Conservation (phyloP, 2,329 filamentous ascomycete genomes). For the Xylaria hypoxylon region DNA sequence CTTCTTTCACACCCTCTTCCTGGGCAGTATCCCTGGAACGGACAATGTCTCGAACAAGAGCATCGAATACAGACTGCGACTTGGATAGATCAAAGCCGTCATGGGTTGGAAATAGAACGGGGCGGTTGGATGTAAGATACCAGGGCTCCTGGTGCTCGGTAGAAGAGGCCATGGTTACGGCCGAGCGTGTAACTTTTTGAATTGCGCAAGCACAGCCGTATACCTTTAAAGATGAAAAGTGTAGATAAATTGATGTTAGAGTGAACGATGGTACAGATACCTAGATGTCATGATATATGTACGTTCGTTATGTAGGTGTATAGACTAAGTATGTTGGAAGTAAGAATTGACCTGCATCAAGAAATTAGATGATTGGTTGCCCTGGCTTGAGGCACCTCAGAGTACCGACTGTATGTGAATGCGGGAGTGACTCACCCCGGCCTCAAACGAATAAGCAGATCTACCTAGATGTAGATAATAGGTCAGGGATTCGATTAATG, state of each 20-base stretch:
- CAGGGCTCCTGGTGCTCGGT: constrained; percentile 33
- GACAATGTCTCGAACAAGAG: constrained; percentile 26
- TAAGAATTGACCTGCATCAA: no score
- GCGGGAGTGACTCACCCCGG: no score
- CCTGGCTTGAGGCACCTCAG: no score
- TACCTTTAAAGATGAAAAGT: background rate
- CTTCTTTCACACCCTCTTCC: constrained; percentile 1
- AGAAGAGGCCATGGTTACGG: constrained; percentile 23
- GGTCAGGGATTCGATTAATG: no score
- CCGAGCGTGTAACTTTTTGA: background rate
- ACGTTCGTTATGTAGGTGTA: no score
- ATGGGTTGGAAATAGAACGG: constrained; percentile 32
- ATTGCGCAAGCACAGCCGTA: background rate
- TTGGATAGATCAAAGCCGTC: constrained; percentile 32
- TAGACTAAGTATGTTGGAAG: no score
- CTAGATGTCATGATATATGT: no score
- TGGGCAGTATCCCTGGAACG: background rate
- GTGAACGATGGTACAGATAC: background rate
- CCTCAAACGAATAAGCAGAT: no score
- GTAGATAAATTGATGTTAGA: no score
- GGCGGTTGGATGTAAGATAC: constrained; percentile 34
- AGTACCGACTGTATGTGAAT: no score
- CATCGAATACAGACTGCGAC: constrained; percentile 30
- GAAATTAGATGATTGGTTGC: no score
- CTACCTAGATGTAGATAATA: no score